Base-by-base conservation (phyloP, 163 green algal species). In the Scenedesmus sp. region DNA sequence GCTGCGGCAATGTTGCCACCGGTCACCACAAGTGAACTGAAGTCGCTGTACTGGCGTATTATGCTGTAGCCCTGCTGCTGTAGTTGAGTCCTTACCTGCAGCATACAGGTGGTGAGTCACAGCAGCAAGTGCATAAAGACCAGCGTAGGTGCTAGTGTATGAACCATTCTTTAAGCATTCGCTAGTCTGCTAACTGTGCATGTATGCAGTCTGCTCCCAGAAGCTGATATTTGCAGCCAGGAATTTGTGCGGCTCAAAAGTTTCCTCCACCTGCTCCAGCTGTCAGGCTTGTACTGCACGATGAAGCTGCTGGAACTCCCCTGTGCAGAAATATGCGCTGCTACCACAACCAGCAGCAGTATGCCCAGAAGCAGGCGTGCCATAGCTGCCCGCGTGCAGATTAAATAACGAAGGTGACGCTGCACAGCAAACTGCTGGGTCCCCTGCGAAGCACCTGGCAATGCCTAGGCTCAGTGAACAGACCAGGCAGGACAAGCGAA, bases 1-100 rank as follows among this genome's bases (percentile, higher is more conserved):
- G 53, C 53, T 65, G 53, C 53, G 51, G 51, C 81, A 15, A 78
- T 40, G 51, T 46, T 49, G 30, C 81, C 81, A 37, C 81, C 81
- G 3, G 30, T 33, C 26, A 87, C 81, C 40, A 78, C 24, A 7
- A 87, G 49, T 22, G 49, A 30, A 51, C 51, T 51, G n/a, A 76
- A 73, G 26, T n/a, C 42, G 1, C 49, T 40, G 51, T 78, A 73
- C n/a, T 87, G n/a, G 30, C 81, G 81, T 51, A 87, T 42, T 22
- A 87, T 42, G 65, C 16, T 76, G 81, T 76, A 87, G 30, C 81
- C 81, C n/a, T 42, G 49, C 10, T 22, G 22, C 49, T 46, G 33
- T 44, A 87, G 33, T 33, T 87, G 51, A 22, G 49, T n/a, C n/a
- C 65, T 30, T 7, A 87, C 65, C 81, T 87, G 81, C 81, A 87